phyloP scores from a whole-genome alignment of 1,139 yeast species.

The Yamadazyma friedrichii region DNA sequence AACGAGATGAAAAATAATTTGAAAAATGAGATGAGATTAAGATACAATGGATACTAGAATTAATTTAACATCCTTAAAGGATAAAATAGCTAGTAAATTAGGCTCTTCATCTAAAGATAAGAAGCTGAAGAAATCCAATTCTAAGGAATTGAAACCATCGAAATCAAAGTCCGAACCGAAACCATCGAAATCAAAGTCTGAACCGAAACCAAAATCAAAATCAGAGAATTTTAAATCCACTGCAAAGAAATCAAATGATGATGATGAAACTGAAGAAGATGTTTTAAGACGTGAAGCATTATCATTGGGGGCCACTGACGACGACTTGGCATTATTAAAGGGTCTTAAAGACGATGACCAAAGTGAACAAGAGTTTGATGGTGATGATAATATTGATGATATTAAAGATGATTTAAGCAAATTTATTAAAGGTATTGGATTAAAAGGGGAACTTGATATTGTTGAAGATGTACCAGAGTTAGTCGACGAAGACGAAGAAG shows the following conservation, averaged over 20 bases:
- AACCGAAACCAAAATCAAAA: constrained; percentile 12
- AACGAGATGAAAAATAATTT: constrained; percentile 3
- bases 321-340: constrained; percentile 54
- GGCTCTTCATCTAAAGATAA: constrained; percentile 10
- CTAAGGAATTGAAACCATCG: constrained; percentile 15
- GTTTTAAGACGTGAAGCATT: constrained; percentile 67
- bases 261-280: constrained; percentile 26
- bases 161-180: constrained; percentile 9
- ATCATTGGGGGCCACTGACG: constrained; percentile 66
- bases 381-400: constrained; percentile 38
- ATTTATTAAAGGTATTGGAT: constrained; percentile 71
- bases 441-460: constrained; percentile 42
- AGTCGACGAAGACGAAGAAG: constrained; percentile 26
- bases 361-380: constrained; percentile 62
- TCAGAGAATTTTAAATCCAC: constrained; percentile 4
- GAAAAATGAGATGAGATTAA: constrained; percentile 14
- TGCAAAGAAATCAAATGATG: constrained; percentile 15
- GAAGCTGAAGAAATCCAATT: constrained; percentile 2
- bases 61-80: constrained; percentile 55
- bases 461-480: constrained; percentile 28
- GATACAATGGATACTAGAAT: constrained; percentile 33
- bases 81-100: constrained; percentile 52
- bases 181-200: constrained; percentile 13
- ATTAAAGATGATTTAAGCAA: constrained; percentile 58
- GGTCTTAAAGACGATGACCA: constrained; percentile 55